A percentile compares a stretch with the other conserved stretches of the same genome.
Evolutionary conservation across 1,284 basidiomycete genomes (phyloP).

Genomic region (Volvariella volvacea): DNA sequence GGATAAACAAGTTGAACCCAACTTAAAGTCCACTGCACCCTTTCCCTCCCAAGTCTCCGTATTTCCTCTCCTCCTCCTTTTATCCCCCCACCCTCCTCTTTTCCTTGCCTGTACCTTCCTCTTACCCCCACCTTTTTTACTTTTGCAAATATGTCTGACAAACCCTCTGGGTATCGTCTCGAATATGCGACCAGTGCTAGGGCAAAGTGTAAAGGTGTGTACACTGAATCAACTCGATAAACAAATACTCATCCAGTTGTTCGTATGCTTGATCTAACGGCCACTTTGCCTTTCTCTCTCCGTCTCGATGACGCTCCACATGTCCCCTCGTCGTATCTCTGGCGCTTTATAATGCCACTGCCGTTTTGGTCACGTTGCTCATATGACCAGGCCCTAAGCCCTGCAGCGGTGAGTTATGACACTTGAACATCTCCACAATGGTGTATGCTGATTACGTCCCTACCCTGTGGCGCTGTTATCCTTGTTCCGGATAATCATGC

Average conservation of each 20-base stretch:
- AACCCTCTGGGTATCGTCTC: constrained; percentile 63
- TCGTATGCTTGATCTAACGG: background rate
- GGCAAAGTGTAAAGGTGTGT: constrained; percentile 79
- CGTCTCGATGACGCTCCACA: constrained; percentile 1
- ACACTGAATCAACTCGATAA: constrained; percentile 7
- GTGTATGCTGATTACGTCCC: constrained; percentile 11
- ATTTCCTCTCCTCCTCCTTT: constrained; percentile 10
- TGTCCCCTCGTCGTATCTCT: constrained; percentile 8
- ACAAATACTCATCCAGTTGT: constrained; percentile 12
- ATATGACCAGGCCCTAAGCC: constrained; percentile 65
- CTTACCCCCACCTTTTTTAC: constrained; percentile 10
- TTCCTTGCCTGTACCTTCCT: constrained; percentile 11
- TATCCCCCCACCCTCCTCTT: constrained; percentile 12
- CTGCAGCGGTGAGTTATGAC: constrained; percentile 65
- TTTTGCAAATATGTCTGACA: constrained; percentile 18
- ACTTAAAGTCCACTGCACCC: constrained; percentile 8
- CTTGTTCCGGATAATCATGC: constrained; percentile 11
- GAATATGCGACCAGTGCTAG: constrained; percentile 66
- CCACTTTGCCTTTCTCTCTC: too few species aligned
- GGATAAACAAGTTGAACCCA: constrained; percentile 14
- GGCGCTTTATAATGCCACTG: constrained; percentile 7
- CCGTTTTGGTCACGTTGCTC: constrained; percentile 9
- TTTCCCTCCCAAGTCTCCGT: constrained; percentile 9
- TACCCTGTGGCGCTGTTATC: constrained; percentile 7
- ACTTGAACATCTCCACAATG: too few species aligned